Conservation (phyloP, 176 grass and related monocot genomes). For the Aegilops sharonensis region DNA sequence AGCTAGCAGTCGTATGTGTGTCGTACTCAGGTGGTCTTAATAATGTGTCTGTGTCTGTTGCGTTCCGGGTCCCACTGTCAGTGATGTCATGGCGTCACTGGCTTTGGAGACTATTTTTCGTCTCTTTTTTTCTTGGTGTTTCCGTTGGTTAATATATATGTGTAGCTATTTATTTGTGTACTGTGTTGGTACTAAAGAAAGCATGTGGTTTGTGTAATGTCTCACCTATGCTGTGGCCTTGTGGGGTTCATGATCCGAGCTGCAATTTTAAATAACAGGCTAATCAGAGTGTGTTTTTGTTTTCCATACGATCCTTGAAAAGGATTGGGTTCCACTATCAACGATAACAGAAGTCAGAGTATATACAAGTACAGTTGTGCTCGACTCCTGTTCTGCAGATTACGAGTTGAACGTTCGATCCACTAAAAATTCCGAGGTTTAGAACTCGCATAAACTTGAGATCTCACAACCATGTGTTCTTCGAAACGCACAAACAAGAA, state of each 20-base stretch:
- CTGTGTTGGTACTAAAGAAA: not conserved
- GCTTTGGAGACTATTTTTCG: not conserved
- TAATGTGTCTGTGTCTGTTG: not conserved
- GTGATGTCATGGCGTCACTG: not conserved
- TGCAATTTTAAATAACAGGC: no score
- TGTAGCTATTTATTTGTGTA: not conserved
- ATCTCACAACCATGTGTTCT: not conserved
- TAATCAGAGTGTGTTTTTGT: no score
- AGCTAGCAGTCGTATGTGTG: not conserved
- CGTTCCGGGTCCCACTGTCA: not conserved
- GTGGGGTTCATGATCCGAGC: no score
- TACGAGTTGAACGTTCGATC: no score
- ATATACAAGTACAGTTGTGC: no score
- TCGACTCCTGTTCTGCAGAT: no score
- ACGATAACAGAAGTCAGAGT: no score
- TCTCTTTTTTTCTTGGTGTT: not conserved
- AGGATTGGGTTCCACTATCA: no score
- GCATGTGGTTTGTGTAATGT: not conserved
- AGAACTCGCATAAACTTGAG: not conserved
- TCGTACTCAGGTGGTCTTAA: not conserved
- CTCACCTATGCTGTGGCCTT: no score
- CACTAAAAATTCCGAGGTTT: no score
- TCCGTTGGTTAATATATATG: slow-evolving; percentile 2
- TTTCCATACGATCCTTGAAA: no score
- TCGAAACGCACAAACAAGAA: not conserved